Conservation (phyloP, 139 green algal genomes). For the Chlorella sorokiniana region DNA sequence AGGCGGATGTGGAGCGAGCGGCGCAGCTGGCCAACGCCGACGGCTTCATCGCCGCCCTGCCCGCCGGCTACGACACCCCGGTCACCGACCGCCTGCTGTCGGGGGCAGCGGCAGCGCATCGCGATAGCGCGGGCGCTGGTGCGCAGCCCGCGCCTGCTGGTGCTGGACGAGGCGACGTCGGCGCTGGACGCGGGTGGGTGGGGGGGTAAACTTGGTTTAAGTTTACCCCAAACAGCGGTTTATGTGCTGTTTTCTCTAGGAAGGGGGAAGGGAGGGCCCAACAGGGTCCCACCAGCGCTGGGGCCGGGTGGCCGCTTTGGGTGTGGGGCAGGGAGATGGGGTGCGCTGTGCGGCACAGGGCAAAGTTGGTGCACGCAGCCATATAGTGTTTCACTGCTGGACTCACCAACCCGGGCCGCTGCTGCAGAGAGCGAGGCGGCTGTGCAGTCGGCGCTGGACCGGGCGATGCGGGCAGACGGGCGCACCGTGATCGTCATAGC, state of each 20-base stretch:
- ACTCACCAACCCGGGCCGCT: no score
- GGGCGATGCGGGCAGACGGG: conserved; percentile 52
- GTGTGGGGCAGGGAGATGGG: no score
- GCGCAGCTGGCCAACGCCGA: conserved; percentile 72
- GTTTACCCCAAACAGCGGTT: no score
- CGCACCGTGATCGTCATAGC: conserved; percentile 82
- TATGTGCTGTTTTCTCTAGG: no score
- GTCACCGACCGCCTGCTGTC: conserved; percentile 70
- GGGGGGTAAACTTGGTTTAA: neutral
- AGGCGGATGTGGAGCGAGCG: conserved; percentile 66
- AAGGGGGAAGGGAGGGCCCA: no score
- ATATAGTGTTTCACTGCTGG: no score
- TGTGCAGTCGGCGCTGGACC: conserved; percentile 77
- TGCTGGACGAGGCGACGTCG: conserved; percentile 63
- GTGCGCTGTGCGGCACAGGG: no score
- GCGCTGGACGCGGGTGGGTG: conserved; percentile 16
- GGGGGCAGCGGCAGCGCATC: conserved; percentile 85
- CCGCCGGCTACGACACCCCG: conserved; percentile 70
- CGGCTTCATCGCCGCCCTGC: conserved; percentile 76
- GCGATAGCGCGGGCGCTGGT: conserved; percentile 73
- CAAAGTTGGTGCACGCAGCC: no score
- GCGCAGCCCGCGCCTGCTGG: conserved; percentile 54
- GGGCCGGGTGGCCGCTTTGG: no score
- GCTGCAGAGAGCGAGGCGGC: conserved; percentile 52
- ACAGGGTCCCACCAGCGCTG: no score